phyloP scores from a whole-genome alignment of 768 basidiomycete genomes.

The Suillus occidentalis region DNA sequence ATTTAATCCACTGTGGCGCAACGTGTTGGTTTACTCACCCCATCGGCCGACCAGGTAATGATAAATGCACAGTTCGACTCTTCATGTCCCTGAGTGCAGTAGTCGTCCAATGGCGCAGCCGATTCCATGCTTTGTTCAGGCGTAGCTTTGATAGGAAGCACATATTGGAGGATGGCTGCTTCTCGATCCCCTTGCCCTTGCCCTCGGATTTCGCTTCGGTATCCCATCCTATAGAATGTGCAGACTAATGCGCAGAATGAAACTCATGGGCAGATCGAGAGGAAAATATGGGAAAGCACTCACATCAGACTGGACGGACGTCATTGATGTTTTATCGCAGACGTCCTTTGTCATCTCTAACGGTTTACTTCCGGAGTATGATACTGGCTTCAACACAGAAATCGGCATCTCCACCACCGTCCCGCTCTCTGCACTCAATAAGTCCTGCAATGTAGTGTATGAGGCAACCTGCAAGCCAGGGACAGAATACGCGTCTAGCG shows the following conservation, averaged over 20 bases:
- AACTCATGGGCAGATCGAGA: neutral
- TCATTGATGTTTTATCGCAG: neutral
- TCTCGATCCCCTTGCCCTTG: neutral
- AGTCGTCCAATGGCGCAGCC: conserved; percentile 1
- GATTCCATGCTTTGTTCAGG: neutral
- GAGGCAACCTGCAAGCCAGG: neutral
- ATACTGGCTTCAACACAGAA: neutral
- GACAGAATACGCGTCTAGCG: neutral
- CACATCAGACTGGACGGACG: neutral
- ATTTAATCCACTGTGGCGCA: neutral
- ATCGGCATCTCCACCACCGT: neutral
- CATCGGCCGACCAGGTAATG: neutral
- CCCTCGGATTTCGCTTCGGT: neutral
- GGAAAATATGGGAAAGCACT: neutral
- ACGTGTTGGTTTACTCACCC: neutral
- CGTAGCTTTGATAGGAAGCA: neutral
- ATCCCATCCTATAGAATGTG: neutral
- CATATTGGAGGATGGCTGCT: neutral
- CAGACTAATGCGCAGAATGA: neutral
- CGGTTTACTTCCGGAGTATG: neutral
- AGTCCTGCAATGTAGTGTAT: neutral
- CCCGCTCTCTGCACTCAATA: conserved; percentile 1
- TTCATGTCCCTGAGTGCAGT: neutral
- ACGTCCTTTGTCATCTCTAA: neutral
- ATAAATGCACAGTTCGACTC: neutral